Evolutionary conservation across 2,329 filamentous ascomycete species (phyloP).

Genomic region (Diaporthe caulivora): DNA sequence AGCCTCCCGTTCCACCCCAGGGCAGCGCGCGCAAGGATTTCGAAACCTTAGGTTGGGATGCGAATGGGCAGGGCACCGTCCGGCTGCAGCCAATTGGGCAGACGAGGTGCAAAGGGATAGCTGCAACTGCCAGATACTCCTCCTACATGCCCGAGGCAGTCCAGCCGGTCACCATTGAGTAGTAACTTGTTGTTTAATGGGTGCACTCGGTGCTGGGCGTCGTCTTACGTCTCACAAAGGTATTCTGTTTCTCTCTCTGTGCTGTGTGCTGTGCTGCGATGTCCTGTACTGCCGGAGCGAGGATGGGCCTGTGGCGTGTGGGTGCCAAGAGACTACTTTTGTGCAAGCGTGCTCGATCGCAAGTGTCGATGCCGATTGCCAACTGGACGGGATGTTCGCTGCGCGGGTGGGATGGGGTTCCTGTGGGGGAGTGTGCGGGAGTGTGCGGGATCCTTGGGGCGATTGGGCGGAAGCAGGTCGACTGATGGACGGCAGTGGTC

Average conservation of each 20-base stretch:
- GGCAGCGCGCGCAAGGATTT: conserved; percentile 21
- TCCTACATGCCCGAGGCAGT: conserved; percentile 2
- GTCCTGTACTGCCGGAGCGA: not conserved
- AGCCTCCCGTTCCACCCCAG: conserved; percentile 19
- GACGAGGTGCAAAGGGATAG: not conserved
- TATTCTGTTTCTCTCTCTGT: too few species aligned
- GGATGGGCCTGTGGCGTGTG: conserved; percentile 4
- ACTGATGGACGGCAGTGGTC: conserved; percentile 25
- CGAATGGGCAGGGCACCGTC: not conserved
- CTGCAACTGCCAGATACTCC: not conserved
- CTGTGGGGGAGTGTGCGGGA: too few species aligned
- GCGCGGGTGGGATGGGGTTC: conserved; percentile 9
- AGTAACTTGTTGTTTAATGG: not conserved
- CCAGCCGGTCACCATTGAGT: not conserved
- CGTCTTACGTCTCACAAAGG: not conserved
- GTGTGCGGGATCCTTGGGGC: conserved; percentile 5
- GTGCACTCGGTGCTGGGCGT: not conserved
- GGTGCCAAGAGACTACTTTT: conserved; percentile 17
- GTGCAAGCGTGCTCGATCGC: conserved; percentile 4
- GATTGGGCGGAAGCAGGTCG: not conserved
- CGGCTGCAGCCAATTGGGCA: not conserved
- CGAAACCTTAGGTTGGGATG: conserved; percentile 6
- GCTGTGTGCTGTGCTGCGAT: not conserved
- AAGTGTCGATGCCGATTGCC: conserved; percentile 5
- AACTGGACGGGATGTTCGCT: conserved; percentile 24